These are phyloP conservation scores for Termitomyces heimii DNA, from an alignment of 768 basidiomycete genomes.

Conservation along the genomic window DNA sequence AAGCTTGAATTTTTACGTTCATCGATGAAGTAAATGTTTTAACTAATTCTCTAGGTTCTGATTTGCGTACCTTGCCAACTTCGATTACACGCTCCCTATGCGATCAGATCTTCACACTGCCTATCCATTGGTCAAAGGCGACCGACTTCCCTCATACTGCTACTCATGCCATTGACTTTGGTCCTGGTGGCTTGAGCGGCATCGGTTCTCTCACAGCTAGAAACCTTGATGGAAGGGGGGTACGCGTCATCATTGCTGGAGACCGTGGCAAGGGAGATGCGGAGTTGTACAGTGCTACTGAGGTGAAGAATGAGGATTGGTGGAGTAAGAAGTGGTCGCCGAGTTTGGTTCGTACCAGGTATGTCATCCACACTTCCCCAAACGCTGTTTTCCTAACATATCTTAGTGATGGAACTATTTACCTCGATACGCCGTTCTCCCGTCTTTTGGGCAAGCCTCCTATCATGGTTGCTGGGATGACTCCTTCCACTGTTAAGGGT, in stretches of 20 bases:
- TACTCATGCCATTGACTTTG: conserved; percentile 95
- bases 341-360: conserved; percentile 85
- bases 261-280: conserved; percentile 85
- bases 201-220: conserved; percentile 88
- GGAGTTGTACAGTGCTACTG: conserved; percentile 69
- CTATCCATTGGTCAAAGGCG: conserved; percentile 91
- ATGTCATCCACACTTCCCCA: conserved; percentile 18
- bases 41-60: conserved; percentile 51
- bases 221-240: conserved; percentile 90
- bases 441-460: conserved; percentile 94
- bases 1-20: conserved; percentile 17
- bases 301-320: conserved; percentile 74
- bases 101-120: conserved; percentile 87
- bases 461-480: conserved; percentile 99
- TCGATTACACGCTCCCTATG: conserved; percentile 86
- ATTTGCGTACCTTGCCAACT: conserved; percentile 62
- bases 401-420: conserved; percentile 82
- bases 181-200: conserved; percentile 90
- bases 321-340: conserved; percentile 92
- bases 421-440: conserved; percentile 95
- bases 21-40: neutral
- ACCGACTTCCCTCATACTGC: conserved; percentile 86
- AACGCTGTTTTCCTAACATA: conserved; percentile 6
- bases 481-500: conserved; percentile 91
- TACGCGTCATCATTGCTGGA: conserved; percentile 86